A percentile compares a stretch with the other conserved stretches of the same genome.
phyloP scores from a whole-genome alignment of 2,329 filamentous ascomycete genomes.

The Xylaria digitata region DNA sequence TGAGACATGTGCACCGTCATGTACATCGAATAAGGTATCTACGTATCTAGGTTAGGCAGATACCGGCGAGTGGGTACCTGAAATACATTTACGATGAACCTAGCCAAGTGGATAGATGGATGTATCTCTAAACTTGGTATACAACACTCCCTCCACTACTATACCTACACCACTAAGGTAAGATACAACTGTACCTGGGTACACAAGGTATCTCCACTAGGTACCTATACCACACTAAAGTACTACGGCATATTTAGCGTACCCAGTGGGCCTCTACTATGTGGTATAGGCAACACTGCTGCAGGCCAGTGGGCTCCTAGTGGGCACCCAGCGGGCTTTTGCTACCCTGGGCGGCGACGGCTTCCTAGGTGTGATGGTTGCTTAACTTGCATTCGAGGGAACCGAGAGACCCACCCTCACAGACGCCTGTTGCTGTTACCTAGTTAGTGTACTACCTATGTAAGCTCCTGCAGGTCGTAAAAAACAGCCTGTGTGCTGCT shows the following conservation, averaged over 20 bases:
- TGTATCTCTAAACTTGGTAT: background rate
- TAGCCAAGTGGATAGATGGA: too few species aligned
- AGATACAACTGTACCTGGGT: background rate
- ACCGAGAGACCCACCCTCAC: constrained; percentile 21
- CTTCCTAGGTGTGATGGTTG: constrained; percentile 2
- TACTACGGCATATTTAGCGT: background rate
- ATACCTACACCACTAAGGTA: too few species aligned
- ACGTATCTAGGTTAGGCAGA: too few species aligned
- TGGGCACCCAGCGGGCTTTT: constrained; percentile 16
- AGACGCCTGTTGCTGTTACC: constrained; percentile 12
- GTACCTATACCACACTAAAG: too few species aligned
- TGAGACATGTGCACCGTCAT: background rate
- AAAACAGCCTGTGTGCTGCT: constrained; percentile 27
- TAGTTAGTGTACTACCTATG: constrained; percentile 2
- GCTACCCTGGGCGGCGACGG: constrained; percentile 18
- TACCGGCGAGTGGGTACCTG: too few species aligned
- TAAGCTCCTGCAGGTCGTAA: constrained; percentile 34
- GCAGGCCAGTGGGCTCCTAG: constrained; percentile 21
- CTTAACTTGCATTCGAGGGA: constrained; percentile 32
- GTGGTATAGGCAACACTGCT: constrained; percentile 18
- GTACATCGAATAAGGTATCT: background rate
- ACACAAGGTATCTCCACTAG: background rate
- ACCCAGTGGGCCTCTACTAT: background rate
- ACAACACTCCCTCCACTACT: background rate
- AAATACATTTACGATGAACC: too few species aligned